Evolutionary conservation across 2,329 filamentous ascomycete species (phyloP), one percentile per base, ranked within the genome.

Genomic region (Endoconidiophora laricicola): DNA sequence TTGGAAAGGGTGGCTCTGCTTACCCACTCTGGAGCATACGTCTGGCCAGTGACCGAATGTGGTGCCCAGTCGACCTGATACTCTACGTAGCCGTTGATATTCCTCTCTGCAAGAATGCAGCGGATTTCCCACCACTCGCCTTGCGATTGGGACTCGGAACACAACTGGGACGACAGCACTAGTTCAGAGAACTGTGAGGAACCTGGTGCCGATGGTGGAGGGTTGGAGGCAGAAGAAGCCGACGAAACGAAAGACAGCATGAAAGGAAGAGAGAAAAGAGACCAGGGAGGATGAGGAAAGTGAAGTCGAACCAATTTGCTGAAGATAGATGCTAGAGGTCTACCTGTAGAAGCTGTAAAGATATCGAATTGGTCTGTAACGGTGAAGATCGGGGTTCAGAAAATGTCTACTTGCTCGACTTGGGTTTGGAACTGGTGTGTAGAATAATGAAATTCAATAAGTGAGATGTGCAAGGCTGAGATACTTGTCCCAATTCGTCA

Each of bases 31-130:
- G 52, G 52, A n/a, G 49, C 26, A 22, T 45, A 54, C 36, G 48
- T 48, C 42, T 51, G 29, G 23, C 52, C 48, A 10, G 48, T 54
- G 10, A 40, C 46, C 10, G 40, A 38, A 43, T 54, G 29, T 16
- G 48, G 52, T 29, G 48, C 44, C 52, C 52, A 54, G 45, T 51
- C 52, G 18, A 54, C 52, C 26, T 50, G 46, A 42, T 50, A 54
- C 42, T 54, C 40, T 29, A 33, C 14, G 20, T 41, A 40, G 37
- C 52, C 45, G 23, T 33, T 26, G 40, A 40, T 44, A 24, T 9
- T 33, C 12, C 52, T 39, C 36, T 51, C 44, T 10, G 29, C 48
- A 26, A 54, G 46, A 36, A 54, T 45, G 24, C 48, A 29, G n/a
- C 22, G 41, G 41, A 54, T 54, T 48, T 47, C 44, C 52, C 52